phyloP scores from a whole-genome alignment of 2,329 filamentous ascomycete species.

The Simplicillium aogashimaense region DNA sequence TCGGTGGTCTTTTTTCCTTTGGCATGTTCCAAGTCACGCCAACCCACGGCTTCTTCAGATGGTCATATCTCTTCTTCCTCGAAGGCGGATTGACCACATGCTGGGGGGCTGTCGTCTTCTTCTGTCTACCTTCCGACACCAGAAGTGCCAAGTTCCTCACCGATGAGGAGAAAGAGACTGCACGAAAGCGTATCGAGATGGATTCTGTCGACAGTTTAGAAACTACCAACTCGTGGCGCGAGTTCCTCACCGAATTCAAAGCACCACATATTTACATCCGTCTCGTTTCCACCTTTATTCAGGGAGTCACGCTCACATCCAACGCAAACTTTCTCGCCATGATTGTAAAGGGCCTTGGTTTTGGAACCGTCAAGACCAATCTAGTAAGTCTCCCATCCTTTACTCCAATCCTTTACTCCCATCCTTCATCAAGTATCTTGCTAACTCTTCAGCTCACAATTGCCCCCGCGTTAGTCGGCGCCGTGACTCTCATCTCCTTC shows the following conservation, averaged over 20 bases:
- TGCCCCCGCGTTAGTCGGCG: conserved; percentile 3
- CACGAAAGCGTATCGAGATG: conserved; percentile 1
- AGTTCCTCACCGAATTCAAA: no score
- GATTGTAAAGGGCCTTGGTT: conserved; percentile 4
- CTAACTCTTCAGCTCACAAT: background rate
- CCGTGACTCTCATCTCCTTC: conserved; percentile 1
- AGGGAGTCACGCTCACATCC: conserved; percentile 2
- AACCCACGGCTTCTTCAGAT: background rate
- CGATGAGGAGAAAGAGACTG: conserved; percentile 2
- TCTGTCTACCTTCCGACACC: background rate
- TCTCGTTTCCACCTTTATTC: conserved; percentile 1
- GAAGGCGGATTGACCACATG: conserved; percentile 3
- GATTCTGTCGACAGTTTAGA: conserved; percentile 4
- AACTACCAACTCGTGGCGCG: no score
- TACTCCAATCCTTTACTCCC: no score
- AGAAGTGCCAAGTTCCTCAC: conserved; percentile 3
- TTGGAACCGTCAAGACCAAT: conserved; percentile 5
- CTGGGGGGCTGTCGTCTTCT: background rate
- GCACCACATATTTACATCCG: conserved; percentile 1
- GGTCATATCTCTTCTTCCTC: conserved; percentile 5
- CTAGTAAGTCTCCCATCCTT: conserved; percentile 1
- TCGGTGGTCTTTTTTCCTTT: no score
- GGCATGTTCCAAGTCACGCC: no score
- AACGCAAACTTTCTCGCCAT: conserved; percentile 7
- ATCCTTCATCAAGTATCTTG: no score